Evolutionary conservation across 331 rosid genomes (phyloP), one percentile per base, ranked within the genome.

Genomic region (Erythrophleum ivorense): DNA sequence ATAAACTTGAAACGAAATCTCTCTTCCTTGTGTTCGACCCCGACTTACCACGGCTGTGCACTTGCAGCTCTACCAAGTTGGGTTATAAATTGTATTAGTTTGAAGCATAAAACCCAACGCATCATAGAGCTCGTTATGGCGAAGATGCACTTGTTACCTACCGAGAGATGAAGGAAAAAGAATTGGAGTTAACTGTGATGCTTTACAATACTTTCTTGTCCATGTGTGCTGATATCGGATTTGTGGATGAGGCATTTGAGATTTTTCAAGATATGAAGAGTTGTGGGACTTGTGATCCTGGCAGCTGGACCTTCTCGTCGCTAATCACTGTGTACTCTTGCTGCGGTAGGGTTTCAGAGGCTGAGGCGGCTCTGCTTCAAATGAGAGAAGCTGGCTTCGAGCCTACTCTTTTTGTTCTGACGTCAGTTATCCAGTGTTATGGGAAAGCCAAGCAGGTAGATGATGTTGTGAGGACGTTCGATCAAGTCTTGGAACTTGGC

Each of bases 241-340:
- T 80, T 73, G 49, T 73, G 31, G 91, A 91, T 7, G 91, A 92
- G 57, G 97, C 94, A 4, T 45, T 89, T 81, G 87, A 89, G 74
- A 87, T 91, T 89, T 92, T 87, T 68, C 78, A 83, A 72, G 96
- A 94, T 57, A 88, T 94, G 96, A 94, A 88, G 77, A 80, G 68
- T 75, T 92, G 90, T 10, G 82, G 60, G 48, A 81, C 91, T 41
- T 74, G 69, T 82, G 19, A 13, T 71, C 97, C 94, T 46, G 97
- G 92, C 78, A 92, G 98, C 83, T 92, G 98, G 98, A 90, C 98
- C 7, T 94, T 84, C 88, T 94, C 97, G 3, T 91, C 97, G 49
- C 76, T 94, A 93, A 86, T 94, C 77, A 92, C 97, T 57, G 78
- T 92, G 79, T 88, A 89, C 85, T 89, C 97, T 11, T 94, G 94